phyloP scores from a whole-genome alignment of 2,329 filamentous ascomycete genomes.

The Penicillium capsulatum region DNA sequence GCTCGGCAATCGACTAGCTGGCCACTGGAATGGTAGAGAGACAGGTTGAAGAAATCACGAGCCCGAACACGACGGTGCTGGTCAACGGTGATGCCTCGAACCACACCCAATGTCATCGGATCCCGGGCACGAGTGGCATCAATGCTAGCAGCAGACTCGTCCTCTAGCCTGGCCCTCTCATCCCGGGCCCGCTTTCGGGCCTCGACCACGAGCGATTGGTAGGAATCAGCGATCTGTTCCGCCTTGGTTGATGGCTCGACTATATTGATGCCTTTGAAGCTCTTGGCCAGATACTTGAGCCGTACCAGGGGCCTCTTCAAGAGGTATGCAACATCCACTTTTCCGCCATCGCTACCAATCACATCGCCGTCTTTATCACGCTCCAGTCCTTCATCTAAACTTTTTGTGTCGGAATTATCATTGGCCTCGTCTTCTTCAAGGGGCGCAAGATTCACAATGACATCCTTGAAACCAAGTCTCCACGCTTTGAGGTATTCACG shows the following conservation, averaged over 20 bases:
- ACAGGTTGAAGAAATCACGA: constrained; percentile 83
- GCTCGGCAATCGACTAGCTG: constrained; percentile 85
- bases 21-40: constrained; percentile 80
- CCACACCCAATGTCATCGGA: constrained; percentile 67
- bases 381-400: constrained; percentile 52
- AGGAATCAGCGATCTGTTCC: constrained; percentile 57
- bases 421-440: constrained; percentile 59
- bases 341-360: constrained; percentile 71
- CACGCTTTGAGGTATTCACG: constrained; percentile 80
- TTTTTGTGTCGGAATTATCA: constrained; percentile 44
- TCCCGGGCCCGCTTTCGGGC: constrained; percentile 70
- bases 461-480: constrained; percentile 89
- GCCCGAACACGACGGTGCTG: constrained; percentile 77
- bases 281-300: constrained; percentile 80
- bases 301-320: constrained; percentile 84
- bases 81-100: constrained; percentile 68
- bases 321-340: constrained; percentile 89
- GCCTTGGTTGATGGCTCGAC: constrained; percentile 49
- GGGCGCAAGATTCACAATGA: constrained; percentile 87
- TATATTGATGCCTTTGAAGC: constrained; percentile 61
- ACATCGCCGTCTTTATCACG: constrained; percentile 59
- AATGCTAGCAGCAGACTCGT: constrained; percentile 80
- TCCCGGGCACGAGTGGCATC: constrained; percentile 78
- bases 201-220: constrained; percentile 69
- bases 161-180: constrained; percentile 68